A percentile compares a stretch with the other conserved stretches of the same genome.
Evolutionary conservation across 2,329 filamentous ascomycete species (phyloP).

Genomic region (Berkeleyomyces rouxiae): DNA sequence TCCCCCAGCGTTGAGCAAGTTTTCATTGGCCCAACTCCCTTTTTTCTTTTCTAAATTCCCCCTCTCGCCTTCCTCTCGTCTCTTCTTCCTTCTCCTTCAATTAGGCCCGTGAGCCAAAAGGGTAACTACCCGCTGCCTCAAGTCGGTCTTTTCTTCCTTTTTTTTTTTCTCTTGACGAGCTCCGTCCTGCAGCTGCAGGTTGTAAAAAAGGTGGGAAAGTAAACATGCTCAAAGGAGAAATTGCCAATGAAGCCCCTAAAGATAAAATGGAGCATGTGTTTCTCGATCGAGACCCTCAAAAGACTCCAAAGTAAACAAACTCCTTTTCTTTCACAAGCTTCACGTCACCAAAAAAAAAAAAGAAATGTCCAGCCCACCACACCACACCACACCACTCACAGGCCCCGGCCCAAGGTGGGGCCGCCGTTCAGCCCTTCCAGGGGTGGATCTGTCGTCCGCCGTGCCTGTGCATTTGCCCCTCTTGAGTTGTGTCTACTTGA

Average conservation of each 20-base stretch:
- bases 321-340: not conserved
- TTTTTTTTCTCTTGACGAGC: not conserved
- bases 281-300: too few species aligned
- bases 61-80: constrained; percentile 11
- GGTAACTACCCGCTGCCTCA: not conserved
- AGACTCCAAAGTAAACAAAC: not conserved
- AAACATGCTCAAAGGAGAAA: not conserved
- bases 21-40: constrained; percentile 26
- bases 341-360: not conserved
- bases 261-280: not conserved
- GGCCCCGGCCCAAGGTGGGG: not conserved
- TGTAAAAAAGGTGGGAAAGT: too few species aligned
- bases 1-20: constrained; percentile 25
- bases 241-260: not conserved
- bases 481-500: not conserved
- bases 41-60: not conserved
- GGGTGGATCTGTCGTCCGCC: not conserved
- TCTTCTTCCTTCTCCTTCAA: constrained; percentile 2
- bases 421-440: not conserved
- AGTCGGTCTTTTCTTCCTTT: not conserved
- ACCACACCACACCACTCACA: not conserved
- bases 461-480: not conserved
- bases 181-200: not conserved
- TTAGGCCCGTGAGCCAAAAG: constrained; percentile 5
- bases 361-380: not conserved